Evolutionary conservation across 495 filamentous ascomycete genomes (phyloP), one percentile per base, ranked within the genome.

Genomic region (Xylaria telfairii): DNA sequence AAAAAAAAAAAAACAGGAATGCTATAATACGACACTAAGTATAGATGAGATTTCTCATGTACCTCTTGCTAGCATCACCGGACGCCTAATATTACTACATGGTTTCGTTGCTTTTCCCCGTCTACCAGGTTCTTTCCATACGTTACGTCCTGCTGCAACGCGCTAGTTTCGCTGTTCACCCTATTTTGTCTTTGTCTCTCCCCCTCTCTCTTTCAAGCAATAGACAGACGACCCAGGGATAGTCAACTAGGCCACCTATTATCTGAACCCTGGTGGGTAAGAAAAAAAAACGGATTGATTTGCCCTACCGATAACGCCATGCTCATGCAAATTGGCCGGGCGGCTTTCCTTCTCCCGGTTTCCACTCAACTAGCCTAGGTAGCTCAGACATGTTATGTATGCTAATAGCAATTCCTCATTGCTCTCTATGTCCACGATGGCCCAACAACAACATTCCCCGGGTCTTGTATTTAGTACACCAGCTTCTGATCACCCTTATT

Each of bases 251-350:
- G 19, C n/a, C 32, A 42, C 57, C 59, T 64, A 56, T 70, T 32
- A 56, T 32, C 67, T 53, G 17, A 64, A 32, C 66, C 34, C 59
- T 72, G 67, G 64, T 53, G 21, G 2, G 19, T 46, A 3, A 67
- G 63, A 65, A 49, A 61, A 53, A 69, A 61, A 71, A 37, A 46
- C 53, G 46, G 57, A 66, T 71, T 49, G 47, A 66, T 54, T 37
- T 73, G 68, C 56, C 76, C 72, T 73, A 73, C 72, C 76, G 30
- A 59, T 70, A 78, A 78, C 76, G 76, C 76, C 76, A 68, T 76
- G 76, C 76, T 78, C 71, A 78, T 78, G 76, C 76, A 75, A 78
- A 76, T 70, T 64, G n/a, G 70, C 70, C 68, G 54, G 64, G 69
- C 72, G 61, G 39, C 57, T 65, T 39, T 54, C 54, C 65, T 59